Base-by-base conservation (phyloP, 1,284 basidiomycete genomes). In the Pseudozyma sp. region DNA sequence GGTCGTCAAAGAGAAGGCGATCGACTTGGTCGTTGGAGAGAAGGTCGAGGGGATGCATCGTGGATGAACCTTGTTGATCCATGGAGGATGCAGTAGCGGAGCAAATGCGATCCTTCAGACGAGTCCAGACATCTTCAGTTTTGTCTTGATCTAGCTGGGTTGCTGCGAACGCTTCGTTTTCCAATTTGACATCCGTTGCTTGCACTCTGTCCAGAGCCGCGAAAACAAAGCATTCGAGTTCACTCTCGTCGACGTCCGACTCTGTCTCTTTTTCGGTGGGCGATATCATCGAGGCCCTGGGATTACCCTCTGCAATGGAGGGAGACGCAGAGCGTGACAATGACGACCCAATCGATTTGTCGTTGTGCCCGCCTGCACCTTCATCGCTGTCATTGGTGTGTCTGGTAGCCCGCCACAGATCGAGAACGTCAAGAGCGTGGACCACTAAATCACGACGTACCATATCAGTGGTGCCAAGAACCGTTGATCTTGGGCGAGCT, bases 11-110 rank as follows among this genome's bases (percentile, higher is more conserved):
- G 3, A 75, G 72, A 44, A 66, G 25, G 8, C 21, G 25, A 18
- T 75, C 72, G 5, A 75, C 67, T 44, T 70, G 67, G 9, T 70
- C 59, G 38, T 67, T 57, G 10, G 56, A 53, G 25, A 75, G 43
- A n/a, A 57, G 47, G 16, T 75, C 72, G 39, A 75, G 52, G 1
- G 63, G 63, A 44, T 75, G 66, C 12, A 14, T 10, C 5, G 21
- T 16, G 9, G 50, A 7, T 16, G 39, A 19, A 9, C 31, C 34
- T 21, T 49, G 4, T 34, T 53, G 36, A 8, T 48, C 43, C 12
- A 42, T 53, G 7, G 49, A 55, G 43, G 9, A 38, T 52, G 52
- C 57, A 49, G 36, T 10, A 64, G 59, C 13, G 43, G 52, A 18
- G 25, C 34, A 19, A 18, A 25, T 16, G 65, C 12, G 25, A 3